Percentiles rank a stretch among this genome's conserved stretches.
These are phyloP conservation scores for Artemisia annua DNA, from an alignment of 129 eudicot genomes.

Conservation along the genomic window DNA sequence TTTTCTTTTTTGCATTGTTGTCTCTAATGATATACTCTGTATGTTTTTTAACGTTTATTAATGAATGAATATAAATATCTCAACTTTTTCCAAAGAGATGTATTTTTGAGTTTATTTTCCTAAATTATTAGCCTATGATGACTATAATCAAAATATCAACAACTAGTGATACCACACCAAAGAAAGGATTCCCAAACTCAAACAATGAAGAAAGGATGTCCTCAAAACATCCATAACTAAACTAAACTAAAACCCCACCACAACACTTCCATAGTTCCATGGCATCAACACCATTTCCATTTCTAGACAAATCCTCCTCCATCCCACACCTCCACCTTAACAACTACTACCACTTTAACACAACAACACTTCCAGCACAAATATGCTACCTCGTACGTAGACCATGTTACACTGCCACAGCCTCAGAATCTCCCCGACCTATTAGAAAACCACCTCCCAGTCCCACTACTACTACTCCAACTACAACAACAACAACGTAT, in stretches of 20 bases:
- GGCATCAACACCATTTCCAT: conserved; percentile 74
- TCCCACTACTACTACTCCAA: conserved; percentile 8
- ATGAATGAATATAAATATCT: too few species aligned
- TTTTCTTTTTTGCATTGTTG: too few species aligned
- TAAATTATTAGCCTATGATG: too few species aligned
- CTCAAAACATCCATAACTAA: too few species aligned
- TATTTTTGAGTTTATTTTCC: too few species aligned
- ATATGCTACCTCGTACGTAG: conserved; percentile 37
- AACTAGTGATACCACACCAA: too few species aligned
- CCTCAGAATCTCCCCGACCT: conserved; percentile 48
- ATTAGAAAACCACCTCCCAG: conserved; percentile 36
- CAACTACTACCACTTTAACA: background rate
- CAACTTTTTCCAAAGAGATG: too few species aligned
- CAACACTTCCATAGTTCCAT: conserved; percentile 28
- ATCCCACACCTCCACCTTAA: conserved; percentile 58
- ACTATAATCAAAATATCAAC: too few species aligned
- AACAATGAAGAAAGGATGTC: conserved; percentile 23
- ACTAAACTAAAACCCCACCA: conserved; percentile 2
- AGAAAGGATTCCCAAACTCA: too few species aligned
- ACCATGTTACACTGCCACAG: conserved; percentile 36
- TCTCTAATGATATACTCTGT: too few species aligned
- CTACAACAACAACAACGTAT: conserved; percentile 23
- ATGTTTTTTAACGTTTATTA: too few species aligned
- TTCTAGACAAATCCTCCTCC: conserved; percentile 43
- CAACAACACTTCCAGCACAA: conserved; percentile 31